A percentile compares a stretch with the other conserved stretches of the same genome.
These are phyloP conservation scores for Botrytis medusae DNA, from an alignment of 2,329 filamentous ascomycete species.

Conservation along the genomic window DNA sequence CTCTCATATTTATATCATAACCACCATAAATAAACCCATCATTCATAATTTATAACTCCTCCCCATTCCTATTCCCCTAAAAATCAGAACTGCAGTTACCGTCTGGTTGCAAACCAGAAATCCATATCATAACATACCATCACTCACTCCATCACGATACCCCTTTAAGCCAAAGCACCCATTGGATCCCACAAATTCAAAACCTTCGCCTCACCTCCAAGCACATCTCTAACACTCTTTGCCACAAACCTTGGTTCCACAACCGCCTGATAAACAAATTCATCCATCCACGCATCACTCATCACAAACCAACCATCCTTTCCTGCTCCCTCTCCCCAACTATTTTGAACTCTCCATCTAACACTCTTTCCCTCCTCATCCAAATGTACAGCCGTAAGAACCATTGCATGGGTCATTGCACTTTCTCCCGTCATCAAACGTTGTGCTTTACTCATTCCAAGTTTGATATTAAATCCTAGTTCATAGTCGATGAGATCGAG, in stretches of 20 bases:
- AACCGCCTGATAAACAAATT: conserved; percentile 85
- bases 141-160: not conserved
- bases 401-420: conserved; percentile 91
- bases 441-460: conserved; percentile 74
- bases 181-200: conserved; percentile 80
- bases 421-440: conserved; percentile 72
- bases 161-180: conserved; percentile 62
- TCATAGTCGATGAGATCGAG: conserved; percentile 73
- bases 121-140: not conserved
- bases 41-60: not conserved
- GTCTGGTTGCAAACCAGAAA: not conserved
- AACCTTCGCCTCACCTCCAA: conserved; percentile 68
- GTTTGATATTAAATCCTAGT: conserved; percentile 75
- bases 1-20: not conserved
- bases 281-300: conserved; percentile 76
- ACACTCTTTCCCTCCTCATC: conserved; percentile 64
- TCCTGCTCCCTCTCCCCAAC: conserved; percentile 70
- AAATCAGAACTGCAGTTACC: rapidly evolving
- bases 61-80: not conserved
- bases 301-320: conserved; percentile 87
- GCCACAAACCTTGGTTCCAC: conserved; percentile 69
- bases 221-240: conserved; percentile 66
- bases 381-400: conserved; percentile 81
- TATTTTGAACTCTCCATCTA: conserved; percentile 85
- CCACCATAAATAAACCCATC: not conserved